Percentiles rank a stretch among this genome's conserved stretches.
These are phyloP conservation scores for Hirsutella rhossiliensis DNA, from an alignment of 2,329 filamentous ascomycete species.

Conservation along the genomic window DNA sequence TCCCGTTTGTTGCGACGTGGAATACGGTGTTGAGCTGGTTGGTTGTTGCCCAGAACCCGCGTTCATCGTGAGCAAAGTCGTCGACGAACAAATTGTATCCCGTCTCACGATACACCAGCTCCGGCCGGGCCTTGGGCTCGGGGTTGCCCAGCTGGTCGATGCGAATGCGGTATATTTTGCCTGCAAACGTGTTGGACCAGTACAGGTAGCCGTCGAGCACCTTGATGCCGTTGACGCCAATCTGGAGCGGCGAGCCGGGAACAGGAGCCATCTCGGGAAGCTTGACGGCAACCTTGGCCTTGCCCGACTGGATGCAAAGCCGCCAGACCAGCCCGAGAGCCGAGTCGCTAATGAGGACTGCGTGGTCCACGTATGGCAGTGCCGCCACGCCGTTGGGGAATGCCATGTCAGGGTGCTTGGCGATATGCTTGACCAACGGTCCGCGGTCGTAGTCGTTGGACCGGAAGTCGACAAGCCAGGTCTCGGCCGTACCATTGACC, in stretches of 20 bases:
- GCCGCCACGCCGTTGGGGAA: not conserved
- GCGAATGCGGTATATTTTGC: not conserved
- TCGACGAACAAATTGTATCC: not conserved
- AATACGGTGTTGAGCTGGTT: not conserved
- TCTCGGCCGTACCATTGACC: not conserved
- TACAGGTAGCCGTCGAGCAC: not conserved
- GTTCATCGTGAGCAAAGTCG: not conserved
- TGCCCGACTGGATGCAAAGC: not conserved
- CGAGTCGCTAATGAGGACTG: not conserved
- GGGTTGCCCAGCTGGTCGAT: not conserved
- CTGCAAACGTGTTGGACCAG: not conserved
- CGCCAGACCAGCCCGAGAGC: not conserved
- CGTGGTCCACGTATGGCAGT: not conserved
- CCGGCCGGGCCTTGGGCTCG: not conserved
- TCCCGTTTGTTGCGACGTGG: not conserved
- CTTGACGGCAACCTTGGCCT: not conserved
- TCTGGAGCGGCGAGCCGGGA: not conserved
- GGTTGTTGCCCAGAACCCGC: not conserved
- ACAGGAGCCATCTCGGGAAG: not conserved
- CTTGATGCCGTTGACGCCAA: conserved; percentile 2
- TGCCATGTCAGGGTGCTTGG: not conserved
- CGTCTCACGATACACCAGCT: not conserved
- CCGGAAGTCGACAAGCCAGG: not conserved
- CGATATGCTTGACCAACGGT: not conserved
- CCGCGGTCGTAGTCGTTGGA: not conserved